phyloP scores from a whole-genome alignment of 176 grass and related monocot species.

The Avena insularis region DNA sequence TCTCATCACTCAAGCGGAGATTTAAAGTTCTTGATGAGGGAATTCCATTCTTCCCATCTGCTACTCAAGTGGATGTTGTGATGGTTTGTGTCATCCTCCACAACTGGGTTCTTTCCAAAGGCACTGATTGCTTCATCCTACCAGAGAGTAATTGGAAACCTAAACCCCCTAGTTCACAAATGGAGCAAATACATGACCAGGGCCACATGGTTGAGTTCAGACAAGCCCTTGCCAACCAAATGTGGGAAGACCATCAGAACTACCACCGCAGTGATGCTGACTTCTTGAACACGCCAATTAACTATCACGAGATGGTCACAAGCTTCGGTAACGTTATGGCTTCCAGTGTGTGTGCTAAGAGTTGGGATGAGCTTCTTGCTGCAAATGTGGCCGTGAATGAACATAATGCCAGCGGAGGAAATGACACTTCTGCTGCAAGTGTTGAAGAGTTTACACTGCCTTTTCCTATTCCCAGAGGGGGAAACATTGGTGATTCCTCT shows the following conservation, averaged over 20 bases:
- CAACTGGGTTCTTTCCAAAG: constrained; percentile 24
- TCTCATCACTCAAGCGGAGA: constrained; percentile 4
- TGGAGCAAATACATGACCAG: neutral
- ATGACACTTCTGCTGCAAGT: neutral
- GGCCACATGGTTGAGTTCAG: neutral
- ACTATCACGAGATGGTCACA: neutral
- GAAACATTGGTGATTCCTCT: constrained; percentile 21
- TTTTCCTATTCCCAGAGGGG: neutral
- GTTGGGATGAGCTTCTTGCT: neutral
- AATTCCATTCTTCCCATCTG: constrained; percentile 15
- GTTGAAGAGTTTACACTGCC: constrained; percentile 22
- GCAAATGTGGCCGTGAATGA: neutral
- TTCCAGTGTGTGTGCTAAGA: neutral
- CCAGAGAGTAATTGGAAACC: constrained; percentile 9
- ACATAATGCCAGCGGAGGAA: neutral
- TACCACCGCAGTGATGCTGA: neutral
- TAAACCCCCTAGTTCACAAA: neutral
- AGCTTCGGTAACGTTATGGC: neutral
- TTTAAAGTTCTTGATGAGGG: constrained; percentile 36
- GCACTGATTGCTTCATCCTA: neutral
- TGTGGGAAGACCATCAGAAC: constrained; percentile 15
- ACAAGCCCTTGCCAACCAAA: neutral
- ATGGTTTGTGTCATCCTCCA: constrained; percentile 26
- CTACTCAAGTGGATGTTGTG: constrained; percentile 28
- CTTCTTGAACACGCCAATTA: neutral